Base-by-base conservation (phyloP, 352 stramenopile genomes). In the Aphanomyces cochlioides region DNA sequence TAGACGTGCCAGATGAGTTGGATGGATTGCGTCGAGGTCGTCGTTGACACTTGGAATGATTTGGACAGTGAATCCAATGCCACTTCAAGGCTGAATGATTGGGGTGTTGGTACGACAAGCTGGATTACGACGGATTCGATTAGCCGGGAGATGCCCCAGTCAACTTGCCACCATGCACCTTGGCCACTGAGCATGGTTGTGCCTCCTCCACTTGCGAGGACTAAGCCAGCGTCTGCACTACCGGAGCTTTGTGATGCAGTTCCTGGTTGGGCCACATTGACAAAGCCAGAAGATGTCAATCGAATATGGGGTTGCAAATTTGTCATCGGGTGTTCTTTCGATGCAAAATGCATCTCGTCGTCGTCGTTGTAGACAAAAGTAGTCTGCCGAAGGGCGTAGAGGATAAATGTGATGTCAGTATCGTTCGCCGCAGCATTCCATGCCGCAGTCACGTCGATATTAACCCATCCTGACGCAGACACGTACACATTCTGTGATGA, bases 91-190 rank as follows among this genome's bases (percentile, higher is more conserved):
- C 47, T 43, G 13, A 58, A 47, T 4, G 54, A 54, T 13, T 8
- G 10, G 12, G 64, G 64, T 10, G 39, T 34, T 17, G 40, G 54
- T 10, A 70, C 54, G 5, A 53, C 19, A n/a, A 89, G 41, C 5
- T 63, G 81, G 50, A 92, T 56, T 0, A 87, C 56, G 21, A 92
- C 67, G 1, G 86, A 74, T 47, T 90, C 84, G 40, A 92, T 75
- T 0, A 75, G 63, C 40, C 79, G 66, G 17, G 69, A 38, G 0
- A 13, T 66, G 1, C 58, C 72, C 1, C 89, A 66, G 58, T 90
- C 76, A 0, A 82, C 72, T 38, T 89, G 67, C 84, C 84, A 92
- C 84, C 84, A 92, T 13, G 81, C 80, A 36, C 85, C 88, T 8
- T 72, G 73, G 6, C 73, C 79, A 28, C 28, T 28, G 28, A 28